phyloP scores from a whole-genome alignment of 441 rosid genomes.

The Aleurites moluccanus region DNA sequence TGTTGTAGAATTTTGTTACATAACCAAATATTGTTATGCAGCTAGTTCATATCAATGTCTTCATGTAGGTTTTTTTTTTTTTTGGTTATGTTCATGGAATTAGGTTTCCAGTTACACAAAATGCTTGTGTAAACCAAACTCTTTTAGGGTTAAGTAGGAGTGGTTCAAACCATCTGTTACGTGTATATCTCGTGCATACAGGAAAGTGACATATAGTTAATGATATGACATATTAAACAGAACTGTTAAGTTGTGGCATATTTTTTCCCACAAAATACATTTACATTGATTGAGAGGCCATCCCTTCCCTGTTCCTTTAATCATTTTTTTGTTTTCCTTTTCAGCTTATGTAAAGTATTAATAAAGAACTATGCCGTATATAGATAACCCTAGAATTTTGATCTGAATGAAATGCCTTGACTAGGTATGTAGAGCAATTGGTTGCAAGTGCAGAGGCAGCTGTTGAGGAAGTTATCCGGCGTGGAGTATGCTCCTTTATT shows the following conservation, averaged over 20 bases:
- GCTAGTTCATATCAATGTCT: conserved; percentile 10
- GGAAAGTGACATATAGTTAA: neutral
- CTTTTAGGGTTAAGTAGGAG: neutral
- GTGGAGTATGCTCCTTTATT: conserved; percentile 66
- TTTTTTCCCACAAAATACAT: neutral
- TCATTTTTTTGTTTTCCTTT: neutral
- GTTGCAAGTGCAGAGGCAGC: conserved; percentile 98
- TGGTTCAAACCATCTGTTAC: conserved; percentile 1
- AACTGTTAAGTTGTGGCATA: neutral
- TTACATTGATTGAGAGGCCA: neutral
- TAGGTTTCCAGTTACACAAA: neutral
- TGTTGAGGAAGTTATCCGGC: conserved; percentile 87
- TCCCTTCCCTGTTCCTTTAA: neutral
- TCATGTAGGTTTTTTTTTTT: neutral
- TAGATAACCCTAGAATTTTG: neutral
- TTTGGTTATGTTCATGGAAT: neutral
- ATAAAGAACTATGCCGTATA: neutral
- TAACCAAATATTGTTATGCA: neutral
- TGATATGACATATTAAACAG: neutral
- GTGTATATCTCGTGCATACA: neutral
- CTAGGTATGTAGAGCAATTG: conserved; percentile 88
- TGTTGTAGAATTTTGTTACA: neutral
- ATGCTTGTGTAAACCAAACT: neutral
- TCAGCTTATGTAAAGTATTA: neutral
- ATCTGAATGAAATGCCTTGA: conserved; percentile 17